Evolutionary conservation across 805 yeast species (phyloP), one percentile per base, ranked within the genome.

Genomic region (Millerago galiae): DNA sequence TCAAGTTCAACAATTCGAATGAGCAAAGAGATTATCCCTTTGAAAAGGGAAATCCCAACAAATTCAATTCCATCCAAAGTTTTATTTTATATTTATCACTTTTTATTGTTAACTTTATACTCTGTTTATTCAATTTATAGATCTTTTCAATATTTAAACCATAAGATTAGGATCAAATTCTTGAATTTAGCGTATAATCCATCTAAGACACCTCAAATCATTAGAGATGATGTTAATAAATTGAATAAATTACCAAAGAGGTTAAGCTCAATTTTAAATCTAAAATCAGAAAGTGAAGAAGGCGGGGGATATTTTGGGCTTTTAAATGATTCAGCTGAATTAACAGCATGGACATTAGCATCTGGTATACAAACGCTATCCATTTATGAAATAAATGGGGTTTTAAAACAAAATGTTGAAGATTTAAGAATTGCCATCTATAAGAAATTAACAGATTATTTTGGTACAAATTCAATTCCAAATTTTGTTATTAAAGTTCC

Each of bases 271-370:
- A 79, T 91, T n/a, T 64, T 93, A 44, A 80, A 77, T 51, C 72
- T 80, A 58, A 81, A 79, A 55, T 74, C 81, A 24, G 88, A 79
- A 44, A 85, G 83, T 47, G 91, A 81, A 52, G 95, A 87, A 53
- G 91, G 89, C 46, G 96, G 95, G 27, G 97, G 97, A 2, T 62
- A 83, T 34, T 86, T 82, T 46, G 96, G 95, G 0, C 67, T 91
- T 34, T 69, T 90, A 53, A 79, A 77, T 50, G 86, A 86, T 53
- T 74, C 82, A 6, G 75, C 90, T 37, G 96, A 90, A 54, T 49
- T 90, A 30, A 73, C 79, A 1, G 80, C 93, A 6, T 93, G 99
- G 99, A 74, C 88, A 32, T 61, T 87, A n/a, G 83, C 95, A 28
- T 79, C 91, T n/a, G 96, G 96, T 2, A 77, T 89, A 38, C 77